A percentile compares a stretch with the other conserved stretches of the same genome.
Conservation (phyloP, 2,329 filamentous ascomycete species). For the Sarocladium strictum region DNA sequence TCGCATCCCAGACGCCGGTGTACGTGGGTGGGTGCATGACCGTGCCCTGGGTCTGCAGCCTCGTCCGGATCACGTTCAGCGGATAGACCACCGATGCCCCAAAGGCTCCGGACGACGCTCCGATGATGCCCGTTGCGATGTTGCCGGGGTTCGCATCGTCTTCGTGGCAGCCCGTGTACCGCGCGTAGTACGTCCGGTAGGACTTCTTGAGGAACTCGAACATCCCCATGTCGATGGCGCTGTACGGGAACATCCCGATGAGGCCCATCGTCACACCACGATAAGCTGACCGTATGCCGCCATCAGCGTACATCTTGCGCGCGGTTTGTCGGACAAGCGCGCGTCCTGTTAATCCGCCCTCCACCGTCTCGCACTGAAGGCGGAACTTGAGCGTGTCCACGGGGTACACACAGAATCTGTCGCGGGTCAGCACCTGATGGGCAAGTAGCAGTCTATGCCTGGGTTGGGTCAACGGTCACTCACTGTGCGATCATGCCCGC, state of each 20-base stretch:
- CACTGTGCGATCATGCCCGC: conserved; percentile 93
- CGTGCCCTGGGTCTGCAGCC: conserved; percentile 91
- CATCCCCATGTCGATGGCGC: conserved; percentile 90
- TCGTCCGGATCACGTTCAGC: conserved; percentile 84
- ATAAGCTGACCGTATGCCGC: conserved; percentile 73
- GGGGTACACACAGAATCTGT: conserved; percentile 87
- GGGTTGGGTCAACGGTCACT: conserved; percentile 27
- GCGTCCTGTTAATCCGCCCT: conserved; percentile 77
- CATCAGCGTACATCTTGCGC: conserved; percentile 75
- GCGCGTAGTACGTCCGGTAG: conserved; percentile 66
- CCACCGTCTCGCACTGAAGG: conserved; percentile 91
- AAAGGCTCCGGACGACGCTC: conserved; percentile 84
- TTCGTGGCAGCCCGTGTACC: conserved; percentile 64
- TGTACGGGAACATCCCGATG: conserved; percentile 95
- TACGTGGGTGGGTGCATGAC: conserved; percentile 87
- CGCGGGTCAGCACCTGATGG: background rate
- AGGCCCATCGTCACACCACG: conserved; percentile 91
- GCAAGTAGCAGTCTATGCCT: too few species aligned
- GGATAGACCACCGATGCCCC: conserved; percentile 94
- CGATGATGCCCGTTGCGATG: conserved; percentile 80
- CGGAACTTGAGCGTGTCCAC: conserved; percentile 76
- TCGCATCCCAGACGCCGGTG: conserved; percentile 84
- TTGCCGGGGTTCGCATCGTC: conserved; percentile 79
- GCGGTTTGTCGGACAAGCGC: conserved; percentile 77
- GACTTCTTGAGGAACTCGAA: conserved; percentile 86